Evolutionary conservation across 1,284 basidiomycete species (phyloP), one percentile per base, ranked within the genome.

Genomic region (Ceratobasidium theobromae): DNA sequence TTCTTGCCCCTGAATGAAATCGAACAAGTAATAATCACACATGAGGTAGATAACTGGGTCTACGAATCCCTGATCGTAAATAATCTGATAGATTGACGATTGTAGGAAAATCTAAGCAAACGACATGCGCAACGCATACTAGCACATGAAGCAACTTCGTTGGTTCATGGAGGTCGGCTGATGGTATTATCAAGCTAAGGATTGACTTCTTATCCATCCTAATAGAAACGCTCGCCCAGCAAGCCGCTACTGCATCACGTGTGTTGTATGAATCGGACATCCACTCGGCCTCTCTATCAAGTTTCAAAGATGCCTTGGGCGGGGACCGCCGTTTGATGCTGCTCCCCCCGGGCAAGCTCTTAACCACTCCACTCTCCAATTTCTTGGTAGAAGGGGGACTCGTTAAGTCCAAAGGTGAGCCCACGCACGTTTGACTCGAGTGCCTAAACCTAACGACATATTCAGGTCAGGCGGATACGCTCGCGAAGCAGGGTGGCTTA

Each of bases 1-100:
- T 81, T 98, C 23, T 77, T 98, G 9, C 78, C 88, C 0, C 71
- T 83, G 4, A 74, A 80, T 11, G 75, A 83, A 64, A 88, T 98
- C 58, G 75, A 83, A 1, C 75, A 79, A 0, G 74, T 89, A 1
- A 76, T 95, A 73, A 69, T 76, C 1, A 74, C 79, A 1, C 95
- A 98, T 73, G 72, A 74, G 52, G 86, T 87, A 71, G 32, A 79
- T 71, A 33, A 51, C 33, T 12, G 27, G 35, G 23, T 48, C 9
- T 11, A 52, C 2, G 23, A n/a, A n/a, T n/a, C n/a, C n/a, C n/a
- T n/a, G n/a, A 27, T 25, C 11, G 28, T 9, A 1, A 25, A 48
- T 1, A 16, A 4, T 27, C 18, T 51, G 18, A 41, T 27, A 9
- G 18, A 28, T 30, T 30, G 12, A 1, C 43, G 35, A 27, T 23